Evolutionary conservation across 768 basidiomycete genomes (phyloP).

Genomic region (Boletus rubescentipes): DNA sequence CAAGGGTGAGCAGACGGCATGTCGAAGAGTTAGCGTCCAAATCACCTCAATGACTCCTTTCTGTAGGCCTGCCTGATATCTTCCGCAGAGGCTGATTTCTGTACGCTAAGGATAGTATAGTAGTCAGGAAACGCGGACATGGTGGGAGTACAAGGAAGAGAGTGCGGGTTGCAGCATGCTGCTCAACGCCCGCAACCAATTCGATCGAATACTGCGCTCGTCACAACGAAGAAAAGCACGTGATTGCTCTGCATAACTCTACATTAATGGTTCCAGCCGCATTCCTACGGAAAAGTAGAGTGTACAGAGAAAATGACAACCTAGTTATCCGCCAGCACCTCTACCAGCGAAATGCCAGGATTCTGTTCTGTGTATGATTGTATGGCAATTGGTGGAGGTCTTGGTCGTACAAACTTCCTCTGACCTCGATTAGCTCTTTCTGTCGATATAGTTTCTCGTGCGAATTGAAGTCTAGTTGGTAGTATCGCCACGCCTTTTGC

Average conservation of each 20-base stretch:
- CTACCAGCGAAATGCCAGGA: slow-evolving; percentile 3
- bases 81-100: slow-evolving; percentile 59
- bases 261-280: neutral
- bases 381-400: slow-evolving; percentile 41
- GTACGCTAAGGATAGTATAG: slow-evolving; percentile 59
- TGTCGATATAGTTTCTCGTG: slow-evolving; percentile 6
- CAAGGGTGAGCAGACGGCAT: slow-evolving; percentile 14
- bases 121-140: slow-evolving; percentile 85
- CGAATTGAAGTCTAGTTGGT: slow-evolving; percentile 26
- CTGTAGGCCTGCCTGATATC: slow-evolving; percentile 78
- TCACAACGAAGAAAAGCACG: neutral
- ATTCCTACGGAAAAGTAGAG: neutral
- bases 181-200: slow-evolving; percentile 2
- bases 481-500: slow-evolving; percentile 25
- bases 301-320: neutral
- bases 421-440: slow-evolving; percentile 17
- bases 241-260: neutral
- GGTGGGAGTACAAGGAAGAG: slow-evolving; percentile 23
- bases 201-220: slow-evolving; percentile 1
- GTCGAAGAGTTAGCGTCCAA: neutral
- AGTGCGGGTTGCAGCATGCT: slow-evolving; percentile 11
- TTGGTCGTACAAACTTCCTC: slow-evolving; percentile 38
- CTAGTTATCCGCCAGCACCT: slow-evolving; percentile 20
- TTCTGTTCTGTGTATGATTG: slow-evolving; percentile 10
- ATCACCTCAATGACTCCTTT: slow-evolving; percentile 71